These are phyloP conservation scores for Quercus robur DNA, from an alignment of 306 rosid species.

Conservation along the genomic window DNA sequence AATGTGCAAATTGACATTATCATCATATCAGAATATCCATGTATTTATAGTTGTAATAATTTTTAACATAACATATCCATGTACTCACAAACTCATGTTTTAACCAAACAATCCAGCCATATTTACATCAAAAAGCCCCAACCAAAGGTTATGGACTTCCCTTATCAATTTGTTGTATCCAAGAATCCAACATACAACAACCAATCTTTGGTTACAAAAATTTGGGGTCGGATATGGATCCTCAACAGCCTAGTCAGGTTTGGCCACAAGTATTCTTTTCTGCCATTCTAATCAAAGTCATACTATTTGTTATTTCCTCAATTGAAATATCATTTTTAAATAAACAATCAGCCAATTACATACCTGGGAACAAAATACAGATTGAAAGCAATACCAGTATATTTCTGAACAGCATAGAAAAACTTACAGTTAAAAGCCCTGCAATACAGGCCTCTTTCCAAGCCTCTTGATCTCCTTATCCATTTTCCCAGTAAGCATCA, in stretches of 20 bases:
- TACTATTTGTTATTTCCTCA: no score
- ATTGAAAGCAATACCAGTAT: background rate
- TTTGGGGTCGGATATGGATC: no score
- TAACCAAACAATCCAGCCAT: background rate
- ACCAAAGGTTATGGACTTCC: background rate
- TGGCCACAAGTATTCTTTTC: no score
- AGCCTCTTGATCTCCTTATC: slow-evolving; percentile 98
- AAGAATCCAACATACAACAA: background rate
- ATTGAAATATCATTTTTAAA: background rate
- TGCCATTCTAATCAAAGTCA: no score
- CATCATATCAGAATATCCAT: background rate
- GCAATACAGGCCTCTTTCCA: slow-evolving; percentile 91
- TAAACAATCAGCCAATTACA: background rate
- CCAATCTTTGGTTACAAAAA: no score
- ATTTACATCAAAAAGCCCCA: background rate
- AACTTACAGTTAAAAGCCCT: slow-evolving; percentile 41
- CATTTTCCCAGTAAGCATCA: slow-evolving; percentile 90
- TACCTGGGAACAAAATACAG: background rate
- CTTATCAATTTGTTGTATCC: background rate
- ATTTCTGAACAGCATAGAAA: background rate
- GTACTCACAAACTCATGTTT: background rate
- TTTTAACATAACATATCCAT: background rate
- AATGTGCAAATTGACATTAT: background rate
- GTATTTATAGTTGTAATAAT: background rate
- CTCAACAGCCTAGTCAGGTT: no score